Conservation (phyloP, 1,284 basidiomycete genomes). For the Paramarasmius palmivorus region DNA sequence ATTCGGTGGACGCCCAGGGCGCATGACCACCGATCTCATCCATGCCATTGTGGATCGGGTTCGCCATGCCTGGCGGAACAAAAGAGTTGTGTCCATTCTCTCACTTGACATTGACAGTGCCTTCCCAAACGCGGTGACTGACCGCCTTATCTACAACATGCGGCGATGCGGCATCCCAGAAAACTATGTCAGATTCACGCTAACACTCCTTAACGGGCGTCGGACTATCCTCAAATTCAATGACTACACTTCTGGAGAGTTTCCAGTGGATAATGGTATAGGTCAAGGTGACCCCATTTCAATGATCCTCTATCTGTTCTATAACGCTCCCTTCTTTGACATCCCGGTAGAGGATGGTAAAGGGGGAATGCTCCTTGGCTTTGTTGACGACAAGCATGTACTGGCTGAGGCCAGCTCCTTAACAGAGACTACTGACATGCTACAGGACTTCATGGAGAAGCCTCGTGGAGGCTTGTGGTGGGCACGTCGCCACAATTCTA, state of each 20-base stretch:
- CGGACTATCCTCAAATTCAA: constrained; percentile 20
- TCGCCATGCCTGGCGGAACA: constrained; percentile 22
- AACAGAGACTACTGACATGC: constrained; percentile 14
- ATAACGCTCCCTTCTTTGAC: constrained; percentile 25
- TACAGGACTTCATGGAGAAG: constrained; percentile 27
- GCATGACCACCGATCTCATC: constrained; percentile 25
- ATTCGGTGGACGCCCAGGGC: constrained; percentile 26
- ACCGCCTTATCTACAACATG: constrained; percentile 32
- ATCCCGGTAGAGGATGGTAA: constrained; percentile 11
- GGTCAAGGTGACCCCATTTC: constrained; percentile 31
- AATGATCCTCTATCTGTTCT: constrained; percentile 27
- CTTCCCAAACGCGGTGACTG: constrained; percentile 29
- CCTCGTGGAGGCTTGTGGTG: constrained; percentile 24
- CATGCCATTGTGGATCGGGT: constrained; percentile 18
- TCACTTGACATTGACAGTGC: constrained; percentile 32
- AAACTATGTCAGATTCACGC: constrained; percentile 15
- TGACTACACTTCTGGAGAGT: constrained; percentile 12
- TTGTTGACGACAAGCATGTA: constrained; percentile 17
- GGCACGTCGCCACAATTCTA: constrained; percentile 26
- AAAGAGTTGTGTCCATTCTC: constrained; percentile 23
- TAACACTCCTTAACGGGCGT: constrained; percentile 13
- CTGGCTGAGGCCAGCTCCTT: constrained; percentile 14
- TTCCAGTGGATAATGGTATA: constrained; percentile 25
- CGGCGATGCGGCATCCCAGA: constrained; percentile 17
- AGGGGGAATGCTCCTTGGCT: constrained; percentile 1